Conservation (phyloP, 169 alveolate genomes). For the Toxoplasma gondii region DNA sequence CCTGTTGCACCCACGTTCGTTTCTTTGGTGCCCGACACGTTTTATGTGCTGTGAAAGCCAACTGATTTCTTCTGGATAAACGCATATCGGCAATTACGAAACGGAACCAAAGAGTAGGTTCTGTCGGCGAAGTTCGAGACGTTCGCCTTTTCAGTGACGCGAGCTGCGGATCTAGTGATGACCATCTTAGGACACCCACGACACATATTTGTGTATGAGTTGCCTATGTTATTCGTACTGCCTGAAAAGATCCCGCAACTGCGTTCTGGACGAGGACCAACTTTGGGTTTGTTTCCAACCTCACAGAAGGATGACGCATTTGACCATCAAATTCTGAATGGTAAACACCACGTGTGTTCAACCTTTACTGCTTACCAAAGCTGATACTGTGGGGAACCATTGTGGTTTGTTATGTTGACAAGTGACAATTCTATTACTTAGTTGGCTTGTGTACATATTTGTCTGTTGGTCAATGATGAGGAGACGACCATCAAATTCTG, state of each 20-base stretch:
- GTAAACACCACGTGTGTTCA: background rate
- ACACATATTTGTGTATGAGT: constrained; percentile 27
- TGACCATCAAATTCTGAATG: constrained; percentile 38
- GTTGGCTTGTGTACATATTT: too few species aligned
- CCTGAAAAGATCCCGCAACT: constrained; percentile 8
- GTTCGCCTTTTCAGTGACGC: background rate
- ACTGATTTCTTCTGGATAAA: too few species aligned
- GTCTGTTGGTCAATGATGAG: too few species aligned
- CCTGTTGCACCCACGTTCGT: background rate
- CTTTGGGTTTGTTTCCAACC: background rate
- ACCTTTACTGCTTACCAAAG: constrained; percentile 27
- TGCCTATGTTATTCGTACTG: constrained; percentile 43
- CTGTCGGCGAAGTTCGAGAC: background rate
- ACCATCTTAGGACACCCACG: constrained; percentile 51
- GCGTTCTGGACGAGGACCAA: background rate
- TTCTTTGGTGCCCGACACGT: background rate
- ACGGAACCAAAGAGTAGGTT: background rate
- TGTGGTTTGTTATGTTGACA: background rate
- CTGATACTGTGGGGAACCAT: background rate
- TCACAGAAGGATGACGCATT: background rate
- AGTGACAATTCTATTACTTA: too few species aligned
- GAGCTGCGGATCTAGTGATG: constrained; percentile 33
- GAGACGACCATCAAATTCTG: too few species aligned
- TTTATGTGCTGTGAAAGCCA: background rate
- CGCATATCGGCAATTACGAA: too few species aligned